These are phyloP conservation scores for Trametes cinnabarina DNA, from an alignment of 768 basidiomycete species.

Conservation along the genomic window DNA sequence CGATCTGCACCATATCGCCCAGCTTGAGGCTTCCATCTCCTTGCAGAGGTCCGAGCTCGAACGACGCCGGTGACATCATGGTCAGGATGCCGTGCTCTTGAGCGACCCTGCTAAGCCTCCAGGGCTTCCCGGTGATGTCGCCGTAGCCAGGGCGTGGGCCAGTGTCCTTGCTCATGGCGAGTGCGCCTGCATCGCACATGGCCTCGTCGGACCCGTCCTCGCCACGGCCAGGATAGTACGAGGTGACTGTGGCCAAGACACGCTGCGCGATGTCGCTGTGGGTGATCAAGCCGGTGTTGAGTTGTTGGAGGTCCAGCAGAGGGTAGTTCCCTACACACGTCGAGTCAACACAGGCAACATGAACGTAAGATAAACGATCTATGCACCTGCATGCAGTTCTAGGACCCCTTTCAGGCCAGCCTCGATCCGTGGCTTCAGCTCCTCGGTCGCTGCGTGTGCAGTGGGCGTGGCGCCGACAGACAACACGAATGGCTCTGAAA, in stretches of 20 bases:
- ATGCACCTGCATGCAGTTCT: conserved; percentile 71
- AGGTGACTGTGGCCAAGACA: conserved; percentile 71
- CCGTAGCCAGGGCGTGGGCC: conserved; percentile 74
- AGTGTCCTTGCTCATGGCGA: conserved; percentile 86
- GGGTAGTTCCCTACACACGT: conserved; percentile 70
- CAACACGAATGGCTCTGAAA: conserved; percentile 58
- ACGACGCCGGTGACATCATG: conserved; percentile 26
- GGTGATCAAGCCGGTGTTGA: conserved; percentile 67
- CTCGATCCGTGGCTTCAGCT: conserved; percentile 47
- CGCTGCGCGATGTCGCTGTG: conserved; percentile 57
- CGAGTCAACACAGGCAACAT: neutral
- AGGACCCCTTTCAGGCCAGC: conserved; percentile 34
- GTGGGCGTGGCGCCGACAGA: conserved; percentile 88
- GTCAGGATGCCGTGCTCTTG: conserved; percentile 80
- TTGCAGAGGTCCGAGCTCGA: conserved; percentile 18
- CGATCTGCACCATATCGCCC: conserved; percentile 65
- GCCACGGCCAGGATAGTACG: conserved; percentile 74
- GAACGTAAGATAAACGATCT: neutral
- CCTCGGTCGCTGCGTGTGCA: conserved; percentile 70
- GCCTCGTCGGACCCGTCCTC: conserved; percentile 65
- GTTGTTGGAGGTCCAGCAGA: conserved; percentile 80
- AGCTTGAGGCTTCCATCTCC: conserved; percentile 41
- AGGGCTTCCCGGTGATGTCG: conserved; percentile 62
- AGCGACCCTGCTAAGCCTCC: conserved; percentile 63
- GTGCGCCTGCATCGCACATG: conserved; percentile 78